Evolutionary conservation across 129 eudicot species (phyloP).

Genomic region (Smallanthus sonchifolius): DNA sequence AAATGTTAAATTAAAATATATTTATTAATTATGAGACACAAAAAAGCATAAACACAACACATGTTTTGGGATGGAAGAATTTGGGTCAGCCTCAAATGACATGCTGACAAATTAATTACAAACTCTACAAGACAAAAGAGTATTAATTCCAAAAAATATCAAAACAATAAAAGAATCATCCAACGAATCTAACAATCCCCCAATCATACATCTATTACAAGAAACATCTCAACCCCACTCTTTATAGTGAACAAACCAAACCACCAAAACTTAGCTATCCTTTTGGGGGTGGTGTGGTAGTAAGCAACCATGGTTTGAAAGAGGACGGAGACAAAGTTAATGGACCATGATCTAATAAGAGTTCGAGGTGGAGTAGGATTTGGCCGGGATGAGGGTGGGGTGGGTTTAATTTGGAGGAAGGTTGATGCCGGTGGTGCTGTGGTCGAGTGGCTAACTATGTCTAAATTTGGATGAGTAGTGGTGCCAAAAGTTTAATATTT

Average conservation of each 20-base stretch:
- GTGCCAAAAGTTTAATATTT: background rate
- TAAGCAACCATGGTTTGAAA: background rate
- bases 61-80: slow-evolving; percentile 22
- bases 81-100: slow-evolving; percentile 24
- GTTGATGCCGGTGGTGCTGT: background rate
- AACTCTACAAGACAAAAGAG: slow-evolving; percentile 32
- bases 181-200: slow-evolving; percentile 27
- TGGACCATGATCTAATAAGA: background rate
- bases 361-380: background rate
- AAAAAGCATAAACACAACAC: slow-evolving; percentile 29
- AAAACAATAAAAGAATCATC: slow-evolving; percentile 24
- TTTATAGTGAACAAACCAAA: slow-evolving; percentile 28
- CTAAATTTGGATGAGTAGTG: background rate
- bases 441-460: background rate
- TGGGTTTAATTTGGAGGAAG: background rate
- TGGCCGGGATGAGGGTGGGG: background rate
- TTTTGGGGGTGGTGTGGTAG: background rate
- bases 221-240: slow-evolving; percentile 30
- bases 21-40: background rate
- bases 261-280: slow-evolving; percentile 14
- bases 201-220: slow-evolving; percentile 26
- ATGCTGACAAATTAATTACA: slow-evolving; percentile 19
- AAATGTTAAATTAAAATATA: background rate
- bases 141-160: slow-evolving; percentile 20
- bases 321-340: background rate